Percentiles rank a stretch among this genome's conserved stretches.
These are phyloP conservation scores for Apiotrichum gracile DNA, from an alignment of 1,284 basidiomycete genomes.

Conservation along the genomic window DNA sequence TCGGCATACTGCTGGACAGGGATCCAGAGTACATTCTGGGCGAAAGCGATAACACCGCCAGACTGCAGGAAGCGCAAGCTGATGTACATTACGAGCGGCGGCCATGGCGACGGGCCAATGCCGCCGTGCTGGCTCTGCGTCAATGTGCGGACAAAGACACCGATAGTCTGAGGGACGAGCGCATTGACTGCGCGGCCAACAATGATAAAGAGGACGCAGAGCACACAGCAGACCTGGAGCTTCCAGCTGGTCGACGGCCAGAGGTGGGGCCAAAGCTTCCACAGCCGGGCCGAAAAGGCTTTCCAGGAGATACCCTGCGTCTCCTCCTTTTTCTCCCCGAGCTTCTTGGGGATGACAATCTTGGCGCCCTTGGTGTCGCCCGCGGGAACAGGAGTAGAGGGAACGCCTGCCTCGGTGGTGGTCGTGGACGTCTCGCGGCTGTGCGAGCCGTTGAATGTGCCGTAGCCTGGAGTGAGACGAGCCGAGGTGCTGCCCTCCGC, in stretches of 20 bases:
- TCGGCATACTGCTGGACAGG: slow-evolving; percentile 92
- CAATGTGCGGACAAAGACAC: slow-evolving; percentile 30
- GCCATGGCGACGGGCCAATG: slow-evolving; percentile 18
- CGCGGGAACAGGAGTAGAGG: background rate
- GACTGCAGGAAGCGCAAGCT: slow-evolving; percentile 24
- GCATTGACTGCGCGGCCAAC: slow-evolving; percentile 30
- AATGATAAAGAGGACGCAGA: slow-evolving; percentile 26
- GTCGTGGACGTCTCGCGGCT: slow-evolving; percentile 5
- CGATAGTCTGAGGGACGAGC: slow-evolving; percentile 29
- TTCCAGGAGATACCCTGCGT: slow-evolving; percentile 22
- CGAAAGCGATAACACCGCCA: slow-evolving; percentile 64
- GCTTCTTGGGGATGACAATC: slow-evolving; percentile 35
- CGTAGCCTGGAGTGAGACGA: slow-evolving; percentile 17
- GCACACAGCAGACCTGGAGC: slow-evolving; percentile 30
- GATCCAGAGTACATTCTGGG: slow-evolving; percentile 93
- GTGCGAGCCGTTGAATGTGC: slow-evolving; percentile 24
- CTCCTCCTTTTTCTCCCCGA: slow-evolving; percentile 34
- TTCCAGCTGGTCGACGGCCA: slow-evolving; percentile 39
- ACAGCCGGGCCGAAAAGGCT: slow-evolving; percentile 29
- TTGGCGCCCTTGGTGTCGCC: slow-evolving; percentile 2
- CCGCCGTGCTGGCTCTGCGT: slow-evolving; percentile 14
- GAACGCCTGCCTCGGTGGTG: background rate
- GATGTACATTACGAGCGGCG: slow-evolving; percentile 31
- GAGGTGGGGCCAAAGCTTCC: slow-evolving; percentile 32
- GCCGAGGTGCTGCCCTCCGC: background rate